Percentiles rank a stretch among this genome's conserved stretches.
phyloP scores from a whole-genome alignment of 441 rosid species.

The Mallotus repandus region DNA sequence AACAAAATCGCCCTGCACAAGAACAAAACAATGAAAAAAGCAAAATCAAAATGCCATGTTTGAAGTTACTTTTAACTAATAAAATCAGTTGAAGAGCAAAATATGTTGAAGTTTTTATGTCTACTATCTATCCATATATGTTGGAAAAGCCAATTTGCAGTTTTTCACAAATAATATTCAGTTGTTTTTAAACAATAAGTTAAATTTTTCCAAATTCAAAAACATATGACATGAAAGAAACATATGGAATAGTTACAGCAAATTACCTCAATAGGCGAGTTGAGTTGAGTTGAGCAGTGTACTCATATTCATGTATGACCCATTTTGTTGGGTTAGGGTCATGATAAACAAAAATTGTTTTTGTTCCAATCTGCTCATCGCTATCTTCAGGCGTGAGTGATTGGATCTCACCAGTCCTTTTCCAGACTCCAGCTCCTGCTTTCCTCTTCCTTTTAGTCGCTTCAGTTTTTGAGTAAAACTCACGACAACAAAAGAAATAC shows the following conservation, averaged over 20 bases:
- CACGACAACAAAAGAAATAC: constrained; percentile 38
- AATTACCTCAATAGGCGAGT: constrained; percentile 25
- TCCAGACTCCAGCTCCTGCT: constrained; percentile 31
- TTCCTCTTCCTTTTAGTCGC: constrained; percentile 25
- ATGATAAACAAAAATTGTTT: constrained; percentile 31
- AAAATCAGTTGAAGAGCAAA: too few species aligned
- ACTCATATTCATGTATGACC: constrained; percentile 32
- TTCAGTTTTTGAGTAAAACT: constrained; percentile 10
- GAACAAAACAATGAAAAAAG: too few species aligned
- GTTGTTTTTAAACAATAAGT: too few species aligned
- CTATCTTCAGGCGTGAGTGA: neutral
- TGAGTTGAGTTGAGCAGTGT: neutral
- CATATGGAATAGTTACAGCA: neutral
- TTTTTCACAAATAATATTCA: neutral
- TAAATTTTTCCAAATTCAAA: too few species aligned
- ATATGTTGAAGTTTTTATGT: too few species aligned
- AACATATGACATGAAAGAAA: too few species aligned
- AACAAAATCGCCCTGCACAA: too few species aligned
- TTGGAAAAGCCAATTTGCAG: neutral
- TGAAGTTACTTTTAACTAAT: too few species aligned
- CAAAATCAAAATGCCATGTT: too few species aligned
- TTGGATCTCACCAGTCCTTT: constrained; percentile 28
- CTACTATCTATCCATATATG: too few species aligned
- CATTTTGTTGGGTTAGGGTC: constrained; percentile 20
- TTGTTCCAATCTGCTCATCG: constrained; percentile 26